Evolutionary conservation across 768 basidiomycete species (phyloP).

Genomic region (Hygrophorus pudorinus): DNA sequence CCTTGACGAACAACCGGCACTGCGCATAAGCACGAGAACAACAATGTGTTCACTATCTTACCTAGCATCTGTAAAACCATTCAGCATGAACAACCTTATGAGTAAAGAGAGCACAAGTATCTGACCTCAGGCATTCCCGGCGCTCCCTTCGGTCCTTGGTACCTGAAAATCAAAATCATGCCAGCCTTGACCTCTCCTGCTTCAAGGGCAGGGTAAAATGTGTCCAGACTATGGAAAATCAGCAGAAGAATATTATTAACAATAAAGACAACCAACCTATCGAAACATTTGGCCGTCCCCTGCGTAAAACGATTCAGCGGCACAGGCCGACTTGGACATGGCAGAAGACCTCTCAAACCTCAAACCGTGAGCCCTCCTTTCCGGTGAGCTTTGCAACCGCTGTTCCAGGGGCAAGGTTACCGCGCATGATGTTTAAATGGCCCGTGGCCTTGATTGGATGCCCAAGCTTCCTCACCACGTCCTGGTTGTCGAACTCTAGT

Average conservation of each 20-base stretch:
- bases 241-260: neutral
- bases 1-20: slow-evolving; percentile 27
- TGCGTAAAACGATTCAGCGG: slow-evolving; percentile 14
- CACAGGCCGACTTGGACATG: neutral
- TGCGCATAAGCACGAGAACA: neutral
- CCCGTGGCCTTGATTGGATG: slow-evolving; percentile 84
- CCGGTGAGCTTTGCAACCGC: slow-evolving; percentile 92
- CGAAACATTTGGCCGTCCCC: slow-evolving; percentile 73
- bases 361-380: slow-evolving; percentile 80
- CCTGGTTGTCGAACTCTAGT: slow-evolving; percentile 61
- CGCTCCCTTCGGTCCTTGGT: slow-evolving; percentile 86
- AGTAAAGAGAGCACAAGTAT: neutral
- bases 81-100: neutral
- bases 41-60: slow-evolving; percentile 16
- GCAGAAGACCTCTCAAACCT: slow-evolving; percentile 31
- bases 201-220: slow-evolving; percentile 66
- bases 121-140: slow-evolving; percentile 82
- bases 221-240: slow-evolving; percentile 37
- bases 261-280: slow-evolving; percentile 31
- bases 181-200: slow-evolving; percentile 69
- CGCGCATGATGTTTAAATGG: slow-evolving; percentile 78
- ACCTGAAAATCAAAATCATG: slow-evolving; percentile 72
- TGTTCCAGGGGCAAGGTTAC: slow-evolving; percentile 80
- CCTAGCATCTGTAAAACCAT: slow-evolving; percentile 7
- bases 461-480: slow-evolving; percentile 60